A percentile compares a stretch with the other conserved stretches of the same genome.
These are phyloP conservation scores for Zasmidium citrigriseum DNA, from an alignment of 2,329 filamentous ascomycete genomes.

Conservation along the genomic window DNA sequence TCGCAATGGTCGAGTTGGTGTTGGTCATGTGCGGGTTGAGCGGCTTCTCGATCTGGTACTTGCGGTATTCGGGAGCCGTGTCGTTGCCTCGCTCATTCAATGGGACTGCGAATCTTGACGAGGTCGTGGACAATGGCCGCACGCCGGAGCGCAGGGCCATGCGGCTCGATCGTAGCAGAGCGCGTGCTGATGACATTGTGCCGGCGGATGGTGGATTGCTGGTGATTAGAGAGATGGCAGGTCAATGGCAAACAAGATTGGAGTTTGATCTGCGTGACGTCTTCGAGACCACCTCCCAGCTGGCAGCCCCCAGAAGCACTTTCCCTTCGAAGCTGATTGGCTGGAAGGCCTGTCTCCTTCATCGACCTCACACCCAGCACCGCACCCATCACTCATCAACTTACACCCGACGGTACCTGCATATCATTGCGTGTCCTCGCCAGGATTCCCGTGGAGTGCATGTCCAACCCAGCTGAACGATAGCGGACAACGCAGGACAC, in stretches of 20 bases:
- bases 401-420: too few relatives aligned
- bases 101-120: slow-evolving; percentile 38
- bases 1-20: slow-evolving; percentile 63
- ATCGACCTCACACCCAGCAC: too few relatives aligned
- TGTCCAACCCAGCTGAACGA: too few relatives aligned
- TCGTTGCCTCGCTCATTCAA: slow-evolving; percentile 55
- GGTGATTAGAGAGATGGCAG: not conserved
- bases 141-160: slow-evolving; percentile 37
- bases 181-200: slow-evolving; percentile 50
- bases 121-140: slow-evolving; percentile 41
- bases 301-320: too few relatives aligned
- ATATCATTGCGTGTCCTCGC: too few relatives aligned
- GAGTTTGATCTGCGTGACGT: not conserved
- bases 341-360: too few relatives aligned
- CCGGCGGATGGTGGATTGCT: not conserved
- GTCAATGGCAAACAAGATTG: not conserved
- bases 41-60: slow-evolving; percentile 58
- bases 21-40: slow-evolving; percentile 65
- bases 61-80: slow-evolving; percentile 56
- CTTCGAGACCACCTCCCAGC: too few relatives aligned
- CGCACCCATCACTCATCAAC: too few relatives aligned
- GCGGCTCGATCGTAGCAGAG: slow-evolving; percentile 48
- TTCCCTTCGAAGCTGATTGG: too few relatives aligned
- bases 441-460: too few relatives aligned
- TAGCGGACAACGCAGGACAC: too few relatives aligned